phyloP scores from a whole-genome alignment of 2,329 filamentous ascomycete species.

The Nigrospora osmanthi region DNA sequence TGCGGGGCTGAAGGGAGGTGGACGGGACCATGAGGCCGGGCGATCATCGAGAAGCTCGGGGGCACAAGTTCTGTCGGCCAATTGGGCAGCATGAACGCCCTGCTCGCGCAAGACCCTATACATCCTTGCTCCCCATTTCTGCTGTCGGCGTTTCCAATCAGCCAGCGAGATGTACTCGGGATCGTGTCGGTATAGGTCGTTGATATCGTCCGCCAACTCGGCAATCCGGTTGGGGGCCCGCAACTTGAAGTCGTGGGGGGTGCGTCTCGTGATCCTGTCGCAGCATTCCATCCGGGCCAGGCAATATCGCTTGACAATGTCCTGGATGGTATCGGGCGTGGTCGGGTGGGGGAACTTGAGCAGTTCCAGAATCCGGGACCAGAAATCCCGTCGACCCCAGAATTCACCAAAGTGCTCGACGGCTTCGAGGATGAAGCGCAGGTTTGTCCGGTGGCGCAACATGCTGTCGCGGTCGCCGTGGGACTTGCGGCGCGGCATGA shows the following conservation, averaged over 20 bases:
- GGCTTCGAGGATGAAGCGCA: slow-evolving; percentile 4
- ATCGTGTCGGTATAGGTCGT: not conserved
- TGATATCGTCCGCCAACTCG: not conserved
- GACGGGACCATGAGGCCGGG: not conserved
- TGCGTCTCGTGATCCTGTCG: not conserved
- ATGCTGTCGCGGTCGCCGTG: not conserved
- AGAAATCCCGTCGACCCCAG: slow-evolving; percentile 2
- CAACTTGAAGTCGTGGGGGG: not conserved
- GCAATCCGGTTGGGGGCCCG: not conserved
- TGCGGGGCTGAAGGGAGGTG: not conserved
- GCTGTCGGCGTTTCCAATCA: not conserved
- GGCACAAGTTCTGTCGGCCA: not conserved
- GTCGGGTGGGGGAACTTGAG: not conserved
- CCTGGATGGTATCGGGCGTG: not conserved
- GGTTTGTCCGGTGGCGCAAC: slow-evolving; percentile 3
- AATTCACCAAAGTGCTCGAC: slow-evolving; percentile 2
- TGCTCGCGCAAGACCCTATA: not conserved
- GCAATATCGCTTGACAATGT: slow-evolving; percentile 1
- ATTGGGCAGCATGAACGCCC: not conserved
- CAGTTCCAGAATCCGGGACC: not conserved
- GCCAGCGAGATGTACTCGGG: not conserved
- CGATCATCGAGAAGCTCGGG: not conserved
- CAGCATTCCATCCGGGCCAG: not conserved
- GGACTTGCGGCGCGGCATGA: not conserved
- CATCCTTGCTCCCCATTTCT: not conserved